phyloP scores from a whole-genome alignment of 768 basidiomycete genomes.

The Auricularia sp. region DNA sequence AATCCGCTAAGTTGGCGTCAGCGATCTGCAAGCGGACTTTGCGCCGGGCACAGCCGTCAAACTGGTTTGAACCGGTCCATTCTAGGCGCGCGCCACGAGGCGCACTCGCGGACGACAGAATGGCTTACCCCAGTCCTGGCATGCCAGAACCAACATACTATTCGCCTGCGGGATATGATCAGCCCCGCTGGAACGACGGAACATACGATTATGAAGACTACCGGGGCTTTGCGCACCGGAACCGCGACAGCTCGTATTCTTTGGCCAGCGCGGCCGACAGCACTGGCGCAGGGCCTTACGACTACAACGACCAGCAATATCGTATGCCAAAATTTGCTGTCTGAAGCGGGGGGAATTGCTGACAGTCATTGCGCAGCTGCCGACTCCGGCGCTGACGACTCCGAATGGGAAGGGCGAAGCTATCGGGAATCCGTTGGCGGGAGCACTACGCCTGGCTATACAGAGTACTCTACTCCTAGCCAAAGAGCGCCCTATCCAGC shows the following conservation, averaged over 20 bases:
- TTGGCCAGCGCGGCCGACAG: neutral
- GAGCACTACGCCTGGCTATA: neutral
- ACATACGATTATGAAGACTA: neutral
- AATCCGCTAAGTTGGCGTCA: too few relatives aligned
- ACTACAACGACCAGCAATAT: neutral
- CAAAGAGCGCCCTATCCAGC: constrained; percentile 64
- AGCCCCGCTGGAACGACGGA: neutral
- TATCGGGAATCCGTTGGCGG: neutral
- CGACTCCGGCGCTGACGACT: neutral
- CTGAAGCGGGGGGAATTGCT: neutral
- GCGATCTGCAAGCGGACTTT: too few relatives aligned
- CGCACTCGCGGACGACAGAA: neutral
- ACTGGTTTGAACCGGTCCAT: too few relatives aligned
- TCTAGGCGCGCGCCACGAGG: neutral
- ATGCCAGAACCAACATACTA: constrained; percentile 1
- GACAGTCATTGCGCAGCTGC: neutral
- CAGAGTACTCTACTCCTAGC: constrained; percentile 16
- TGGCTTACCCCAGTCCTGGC: neutral
- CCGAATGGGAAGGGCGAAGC: neutral
- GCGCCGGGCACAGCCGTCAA: too few relatives aligned
- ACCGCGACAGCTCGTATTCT: neutral
- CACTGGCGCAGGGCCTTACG: neutral
- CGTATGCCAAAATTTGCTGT: neutral
- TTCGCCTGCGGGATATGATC: neutral
- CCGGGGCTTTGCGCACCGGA: neutral